Base-by-base conservation (phyloP, 495 filamentous ascomycete genomes). In the Penicillium pancosmium region DNA sequence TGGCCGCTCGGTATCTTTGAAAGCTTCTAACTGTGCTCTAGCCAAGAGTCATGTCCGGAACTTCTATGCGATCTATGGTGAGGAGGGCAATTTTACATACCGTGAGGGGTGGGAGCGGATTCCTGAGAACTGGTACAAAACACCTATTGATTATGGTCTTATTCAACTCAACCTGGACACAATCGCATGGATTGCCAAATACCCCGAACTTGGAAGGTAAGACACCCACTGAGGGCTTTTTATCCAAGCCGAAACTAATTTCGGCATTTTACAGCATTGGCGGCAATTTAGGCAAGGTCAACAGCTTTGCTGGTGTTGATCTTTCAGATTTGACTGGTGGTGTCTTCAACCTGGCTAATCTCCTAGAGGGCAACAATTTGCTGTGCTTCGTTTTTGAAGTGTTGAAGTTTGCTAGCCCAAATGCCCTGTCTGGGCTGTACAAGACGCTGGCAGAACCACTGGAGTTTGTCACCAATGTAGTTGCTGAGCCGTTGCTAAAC, bases 61-160 rank as follows among this genome's bases (percentile, higher is more conserved):
- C 36, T 82, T 82, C 61, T 82, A 74, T 57, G 71, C 66, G 0
- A 73, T 84, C 43, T 72, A 76, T 5, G 75, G 74, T 12, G 55
- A 70, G 1, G 65, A 71, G 12, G 73, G 72, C n/a, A 66, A 68
- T 33, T 64, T 82, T 25, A 71, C 60, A 0, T 81, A 78, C 58
- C 73, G 61, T 3, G 67, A 75, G 36, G 82, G 82, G 15, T 72
- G 80, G 63, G 82, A 85, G 52, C 65, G 70, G 16, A 84, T 84
- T 40, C 85, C 85, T 0, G 74, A 83, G 27, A 88, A 87, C 60
- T 87, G 82, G 84, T 86, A 86, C 69, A 80, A 78, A 48, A 76
- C 81, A 4, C 67, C 75, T 18, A 56, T 70, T 0, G 77, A 78
- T 52, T 73, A 76, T 49, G 71, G 68, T 7, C 59, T 72, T 2